Evolutionary conservation across 1,139 yeast species (phyloP).

Genomic region (Pichia sp.): DNA sequence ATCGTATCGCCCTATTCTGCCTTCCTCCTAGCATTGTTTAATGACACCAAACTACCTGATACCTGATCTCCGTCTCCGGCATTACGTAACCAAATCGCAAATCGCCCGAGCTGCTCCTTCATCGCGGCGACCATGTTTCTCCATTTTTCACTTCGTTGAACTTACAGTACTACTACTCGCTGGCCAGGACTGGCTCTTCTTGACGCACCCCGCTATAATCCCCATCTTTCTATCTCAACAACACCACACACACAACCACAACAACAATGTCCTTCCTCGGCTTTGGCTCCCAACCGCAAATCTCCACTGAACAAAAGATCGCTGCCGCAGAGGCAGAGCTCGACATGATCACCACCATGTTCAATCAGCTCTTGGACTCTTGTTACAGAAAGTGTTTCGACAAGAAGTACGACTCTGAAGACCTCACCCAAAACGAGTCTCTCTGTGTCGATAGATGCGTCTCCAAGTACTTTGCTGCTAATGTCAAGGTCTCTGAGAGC

Average conservation of each 20-base stretch:
- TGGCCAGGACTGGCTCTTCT: too few relatives aligned
- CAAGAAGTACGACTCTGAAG: conserved; percentile 64
- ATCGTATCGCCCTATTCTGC: not conserved
- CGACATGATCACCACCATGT: conserved; percentile 96
- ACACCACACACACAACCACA: not conserved
- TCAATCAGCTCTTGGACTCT: conserved; percentile 75
- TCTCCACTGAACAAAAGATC: conserved; percentile 67
- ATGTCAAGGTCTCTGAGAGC: conserved; percentile 87
- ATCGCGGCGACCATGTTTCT: not conserved
- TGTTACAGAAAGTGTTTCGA: conserved; percentile 86
- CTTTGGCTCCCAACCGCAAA: conserved; percentile 60
- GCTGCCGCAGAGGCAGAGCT: conserved; percentile 86
- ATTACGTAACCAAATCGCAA: too few relatives aligned
- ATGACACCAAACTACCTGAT: not conserved
- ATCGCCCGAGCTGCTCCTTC: too few relatives aligned
- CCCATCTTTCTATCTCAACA: not conserved
- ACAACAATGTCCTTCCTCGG: conserved; percentile 68
- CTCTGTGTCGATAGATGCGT: conserved; percentile 97
- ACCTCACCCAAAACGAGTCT: conserved; percentile 76
- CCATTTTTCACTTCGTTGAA: not conserved
- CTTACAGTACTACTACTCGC: too few relatives aligned
- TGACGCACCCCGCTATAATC: too few relatives aligned
- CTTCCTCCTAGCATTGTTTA: not conserved
- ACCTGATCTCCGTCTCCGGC: not conserved
- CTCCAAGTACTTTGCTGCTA: conserved; percentile 91